Base-by-base conservation (phyloP, 148 eudicot species). In the Rhododendron henanense region DNA sequence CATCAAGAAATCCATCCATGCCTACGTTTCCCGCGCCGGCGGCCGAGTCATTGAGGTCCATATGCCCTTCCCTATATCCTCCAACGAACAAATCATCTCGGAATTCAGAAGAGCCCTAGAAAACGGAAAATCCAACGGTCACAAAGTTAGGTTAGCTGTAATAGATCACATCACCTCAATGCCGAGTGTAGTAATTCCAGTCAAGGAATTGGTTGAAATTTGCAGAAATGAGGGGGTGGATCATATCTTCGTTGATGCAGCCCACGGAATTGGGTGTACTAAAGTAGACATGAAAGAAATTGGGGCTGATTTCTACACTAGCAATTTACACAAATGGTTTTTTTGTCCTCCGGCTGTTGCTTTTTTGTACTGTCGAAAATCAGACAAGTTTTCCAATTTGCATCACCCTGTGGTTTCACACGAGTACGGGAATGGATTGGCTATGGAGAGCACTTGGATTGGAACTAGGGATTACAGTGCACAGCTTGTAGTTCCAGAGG, bases 131-230 rank as follows among this genome's bases (percentile, higher is more conserved):
- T 63, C 81, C 19, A 91, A 91, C 44, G 90, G 89, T 81, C 85
- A 93, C 75, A 93, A 88, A 83, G 95, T 96, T 83, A 88, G 97
- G 89, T 88, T 96, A 10, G 99, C 99, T 84, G 95, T 96, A 14
- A 95, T 96, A 87, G 99, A 96, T 90, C 99, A 96, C 76, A 92
- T 96, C 84, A 96, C 99, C 61, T 94, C 98, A 0, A 94, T 96
- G 98, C 99, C 99, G 23, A 87, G 94, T 83, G 97, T 96, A 28
- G 90, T 94, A 45, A 86, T 96, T 69, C 99, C 98, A 39, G 98
- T 94, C 3, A 92, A 92, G 55, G 94, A 95, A 10, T 87, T 96
- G 83, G 99, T 96, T 33, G 65, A 78, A 55, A 93, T 96, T 86
- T 96, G 99, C 85, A 88, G 98, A 82, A 93, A 91, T 0, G 98